Evolutionary conservation across 345 rosid genomes (phyloP), one percentile per base, ranked within the genome.

Genomic region (Rhodamnia argentea): DNA sequence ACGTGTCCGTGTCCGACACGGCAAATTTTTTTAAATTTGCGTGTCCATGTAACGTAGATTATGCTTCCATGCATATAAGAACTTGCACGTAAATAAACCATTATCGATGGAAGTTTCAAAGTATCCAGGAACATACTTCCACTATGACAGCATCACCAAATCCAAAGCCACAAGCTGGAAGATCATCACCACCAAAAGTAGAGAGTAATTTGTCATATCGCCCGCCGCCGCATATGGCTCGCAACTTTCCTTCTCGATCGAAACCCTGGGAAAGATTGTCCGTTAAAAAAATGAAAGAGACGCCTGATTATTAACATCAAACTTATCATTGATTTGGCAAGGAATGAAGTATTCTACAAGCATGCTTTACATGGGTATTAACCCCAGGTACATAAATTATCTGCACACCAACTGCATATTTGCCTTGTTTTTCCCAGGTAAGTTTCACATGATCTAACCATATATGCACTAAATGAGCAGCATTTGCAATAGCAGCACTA

Each of bases 151-250:
- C 99, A 90, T 97, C 98, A 7, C 99, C 99, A 81, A 97, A 97
- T 86, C 99, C 99, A 90, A 97, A 97, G 86, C 99, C 99, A 90
- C 99, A 97, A 60, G 99, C 99, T 53, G 99, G 99, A 85, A 93
- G 57, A 89, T 96, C 98, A 88, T 95, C 98, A 87, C 98, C 98
- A 40, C 99, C 99, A 91, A 92, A 97, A 13, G 98, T 95, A 29
- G 97, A 96, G 83, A 96, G 95, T 86, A 97, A 89, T 60, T 88
- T 90, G 88, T 97, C 99, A 83, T 97, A 96, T 86, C 96, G 91
- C 76, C 99, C 99, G 52, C 99, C 98, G 29, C 99, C 99, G 83
- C 99, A 95, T 86, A 97, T 95, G 86, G 99, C 99, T 92, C 99
- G 90, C 88, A 96, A 86, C 91, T 95, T 95, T 84, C 98, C 95